phyloP scores from a whole-genome alignment of 176 grass and related monocot species.

The Thinopyrum elongatum region DNA sequence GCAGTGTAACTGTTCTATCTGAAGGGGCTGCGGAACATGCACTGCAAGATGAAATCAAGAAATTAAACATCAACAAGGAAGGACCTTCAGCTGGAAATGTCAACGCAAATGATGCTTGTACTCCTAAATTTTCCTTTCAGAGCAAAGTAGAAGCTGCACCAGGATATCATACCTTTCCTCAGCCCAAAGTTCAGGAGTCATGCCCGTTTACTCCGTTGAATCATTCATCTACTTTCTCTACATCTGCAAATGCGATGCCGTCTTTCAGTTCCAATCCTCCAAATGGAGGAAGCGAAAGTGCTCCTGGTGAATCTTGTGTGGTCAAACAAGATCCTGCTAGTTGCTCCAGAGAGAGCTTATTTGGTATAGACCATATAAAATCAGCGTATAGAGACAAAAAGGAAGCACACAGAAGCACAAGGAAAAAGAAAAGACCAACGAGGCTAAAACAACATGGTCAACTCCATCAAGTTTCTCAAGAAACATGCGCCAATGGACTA shows the following conservation, averaged over 20 bases:
- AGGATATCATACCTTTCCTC: slow-evolving; percentile 21
- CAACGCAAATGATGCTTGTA: not conserved
- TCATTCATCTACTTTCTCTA: slow-evolving; percentile 24
- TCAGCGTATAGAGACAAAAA: slow-evolving; percentile 57
- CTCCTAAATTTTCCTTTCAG: slow-evolving; percentile 44
- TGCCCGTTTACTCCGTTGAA: slow-evolving; percentile 19
- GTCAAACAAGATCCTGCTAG: slow-evolving; percentile 36
- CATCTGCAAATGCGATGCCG: slow-evolving; percentile 28
- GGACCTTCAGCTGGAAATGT: not conserved
- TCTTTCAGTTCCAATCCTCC: slow-evolving; percentile 39
- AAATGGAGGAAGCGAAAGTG: slow-evolving; percentile 10
- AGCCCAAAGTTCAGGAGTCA: slow-evolving; percentile 29
- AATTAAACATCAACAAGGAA: slow-evolving; percentile 52
- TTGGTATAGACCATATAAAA: slow-evolving; percentile 49
- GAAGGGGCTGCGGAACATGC: slow-evolving; percentile 37
- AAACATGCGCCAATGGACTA: slow-evolving; percentile 28
- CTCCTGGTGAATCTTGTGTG: slow-evolving; percentile 27
- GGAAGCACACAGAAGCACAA: slow-evolving; percentile 48
- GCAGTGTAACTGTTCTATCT: slow-evolving; percentile 10
- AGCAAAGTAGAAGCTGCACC: slow-evolving; percentile 22
- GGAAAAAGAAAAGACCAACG: slow-evolving; percentile 53
- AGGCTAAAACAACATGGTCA: slow-evolving; percentile 46
- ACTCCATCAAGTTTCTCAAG: slow-evolving; percentile 34
- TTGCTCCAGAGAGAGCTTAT: slow-evolving; percentile 56
- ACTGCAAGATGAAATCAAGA: slow-evolving; percentile 56